These are phyloP conservation scores for Tolypocladium endophyticum DNA, from an alignment of 2,329 filamentous ascomycete genomes.

Conservation along the genomic window DNA sequence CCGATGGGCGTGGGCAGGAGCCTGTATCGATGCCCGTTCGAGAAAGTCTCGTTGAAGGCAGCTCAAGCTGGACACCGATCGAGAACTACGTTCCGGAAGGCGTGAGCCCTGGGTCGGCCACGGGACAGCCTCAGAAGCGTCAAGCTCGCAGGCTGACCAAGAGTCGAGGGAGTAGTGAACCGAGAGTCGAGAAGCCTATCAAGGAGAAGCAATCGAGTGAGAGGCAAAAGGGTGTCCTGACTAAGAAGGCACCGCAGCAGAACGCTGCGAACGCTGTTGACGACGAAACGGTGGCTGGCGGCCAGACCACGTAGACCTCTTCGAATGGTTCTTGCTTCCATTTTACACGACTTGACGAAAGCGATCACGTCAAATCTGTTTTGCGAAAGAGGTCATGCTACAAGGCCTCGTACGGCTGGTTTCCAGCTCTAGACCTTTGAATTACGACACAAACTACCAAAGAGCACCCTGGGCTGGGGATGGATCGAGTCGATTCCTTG, in stretches of 20 bases:
- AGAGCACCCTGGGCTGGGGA: background rate
- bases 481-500: background rate
- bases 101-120: constrained; percentile 12
- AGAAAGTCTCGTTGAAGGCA: background rate
- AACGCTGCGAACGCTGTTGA: background rate
- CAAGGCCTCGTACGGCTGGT: background rate
- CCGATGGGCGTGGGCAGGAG: constrained; percentile 1
- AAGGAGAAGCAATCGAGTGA: constrained; percentile 4
- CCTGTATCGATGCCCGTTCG: background rate
- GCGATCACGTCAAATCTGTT: background rate
- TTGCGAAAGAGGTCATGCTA: background rate
- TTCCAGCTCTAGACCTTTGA: background rate
- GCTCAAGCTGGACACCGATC: constrained; percentile 16
- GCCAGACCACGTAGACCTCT: background rate
- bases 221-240: constrained; percentile 21
- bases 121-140: constrained; percentile 19
- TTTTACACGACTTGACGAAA: constrained; percentile 1
- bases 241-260: constrained; percentile 18
- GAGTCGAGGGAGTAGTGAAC: constrained; percentile 25
- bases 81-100: constrained; percentile 20
- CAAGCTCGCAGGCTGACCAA: constrained; percentile 32
- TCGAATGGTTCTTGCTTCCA: background rate
- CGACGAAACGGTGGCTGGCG: background rate
- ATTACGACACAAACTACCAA: background rate
- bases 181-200: constrained; percentile 16